phyloP scores from a whole-genome alignment of 192 early-diverging fungal genomes.

The Kappamyces sp. region DNA sequence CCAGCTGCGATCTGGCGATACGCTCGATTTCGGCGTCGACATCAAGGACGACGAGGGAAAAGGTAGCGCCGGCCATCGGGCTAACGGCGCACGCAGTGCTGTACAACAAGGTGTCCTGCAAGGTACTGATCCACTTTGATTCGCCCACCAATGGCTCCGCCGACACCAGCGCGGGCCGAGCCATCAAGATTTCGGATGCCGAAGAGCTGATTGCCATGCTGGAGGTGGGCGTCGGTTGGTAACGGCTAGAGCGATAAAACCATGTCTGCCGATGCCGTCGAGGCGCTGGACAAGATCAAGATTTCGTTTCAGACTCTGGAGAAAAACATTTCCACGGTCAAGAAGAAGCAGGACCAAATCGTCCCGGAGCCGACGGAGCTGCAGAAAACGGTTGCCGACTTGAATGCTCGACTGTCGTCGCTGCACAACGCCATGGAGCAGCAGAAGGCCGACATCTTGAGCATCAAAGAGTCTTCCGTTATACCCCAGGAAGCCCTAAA shows the following conservation, averaged over 20 bases:
- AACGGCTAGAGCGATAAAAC: slow-evolving; percentile 7
- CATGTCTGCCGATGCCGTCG: neutral
- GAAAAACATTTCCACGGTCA: neutral
- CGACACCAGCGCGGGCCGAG: slow-evolving; percentile 5
- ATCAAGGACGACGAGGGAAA: slow-evolving; percentile 67
- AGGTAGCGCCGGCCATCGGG: slow-evolving; percentile 24
- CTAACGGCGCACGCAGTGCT: slow-evolving; percentile 18
- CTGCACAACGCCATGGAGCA: slow-evolving; percentile 3
- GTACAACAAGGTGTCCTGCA: slow-evolving; percentile 41
- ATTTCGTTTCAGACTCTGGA: slow-evolving; percentile 5
- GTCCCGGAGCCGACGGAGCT: slow-evolving; percentile 1
- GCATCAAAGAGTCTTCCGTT: too few relatives aligned
- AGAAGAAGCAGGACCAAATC: slow-evolving; percentile 2
- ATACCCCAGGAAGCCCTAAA: too few relatives aligned
- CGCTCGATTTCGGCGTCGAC: slow-evolving; percentile 74
- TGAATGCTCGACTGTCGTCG: slow-evolving; percentile 3
- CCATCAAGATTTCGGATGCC: neutral
- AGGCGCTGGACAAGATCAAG: slow-evolving; percentile 8
- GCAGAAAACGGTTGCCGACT: slow-evolving; percentile 7
- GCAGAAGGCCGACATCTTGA: slow-evolving; percentile 2
- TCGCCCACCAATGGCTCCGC: slow-evolving; percentile 2
- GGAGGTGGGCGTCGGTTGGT: neutral
- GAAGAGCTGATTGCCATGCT: slow-evolving; percentile 6
- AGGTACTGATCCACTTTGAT: slow-evolving; percentile 21
- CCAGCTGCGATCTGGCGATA: slow-evolving; percentile 55